These are phyloP conservation scores for Thermoascus crustaceus DNA, from an alignment of 2,329 filamentous ascomycete genomes.

Conservation along the genomic window DNA sequence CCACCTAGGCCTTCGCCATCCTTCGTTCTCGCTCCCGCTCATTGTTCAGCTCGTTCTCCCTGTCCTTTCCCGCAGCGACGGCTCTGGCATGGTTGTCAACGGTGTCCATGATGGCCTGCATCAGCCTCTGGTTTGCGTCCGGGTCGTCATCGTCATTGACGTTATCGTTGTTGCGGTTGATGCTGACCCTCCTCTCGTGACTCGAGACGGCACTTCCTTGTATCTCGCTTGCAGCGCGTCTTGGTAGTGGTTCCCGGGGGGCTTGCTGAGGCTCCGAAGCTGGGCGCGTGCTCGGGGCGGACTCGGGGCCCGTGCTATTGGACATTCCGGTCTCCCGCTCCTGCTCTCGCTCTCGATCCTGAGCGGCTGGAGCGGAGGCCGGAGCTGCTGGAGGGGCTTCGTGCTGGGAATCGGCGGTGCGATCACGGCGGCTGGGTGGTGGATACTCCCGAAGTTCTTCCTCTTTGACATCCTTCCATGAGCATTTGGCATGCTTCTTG, in stretches of 20 bases:
- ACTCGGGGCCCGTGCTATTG: slow-evolving; percentile 6
- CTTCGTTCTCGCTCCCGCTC: slow-evolving; percentile 20
- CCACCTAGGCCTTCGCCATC: slow-evolving; percentile 14
- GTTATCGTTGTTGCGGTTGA: slow-evolving; percentile 11
- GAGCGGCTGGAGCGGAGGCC: slow-evolving; percentile 2
- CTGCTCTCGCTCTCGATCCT: slow-evolving; percentile 7
- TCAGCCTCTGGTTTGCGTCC: slow-evolving; percentile 32
- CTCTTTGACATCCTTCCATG: slow-evolving; percentile 72
- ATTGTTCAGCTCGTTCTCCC: slow-evolving; percentile 4
- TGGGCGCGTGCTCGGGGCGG: slow-evolving; percentile 16
- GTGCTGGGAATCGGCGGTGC: slow-evolving; percentile 9
- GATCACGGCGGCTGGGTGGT: slow-evolving; percentile 10
- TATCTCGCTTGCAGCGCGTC: slow-evolving; percentile 31
- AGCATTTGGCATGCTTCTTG: slow-evolving; percentile 82
- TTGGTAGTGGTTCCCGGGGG: slow-evolving; percentile 21
- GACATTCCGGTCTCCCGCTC: not conserved
- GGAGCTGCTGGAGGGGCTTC: slow-evolving; percentile 9
- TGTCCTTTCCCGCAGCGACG: slow-evolving; percentile 21
- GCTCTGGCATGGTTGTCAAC: slow-evolving; percentile 31
- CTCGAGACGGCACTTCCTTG: slow-evolving; percentile 16
- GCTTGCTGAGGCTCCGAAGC: slow-evolving; percentile 15
- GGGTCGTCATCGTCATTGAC: slow-evolving; percentile 27
- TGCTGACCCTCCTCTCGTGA: slow-evolving; percentile 14
- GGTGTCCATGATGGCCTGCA: slow-evolving; percentile 37
- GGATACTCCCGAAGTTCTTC: slow-evolving; percentile 49